These are phyloP conservation scores for Mortierella sp. DNA, from an alignment of 371 early-diverging fungal species.

Conservation along the genomic window DNA sequence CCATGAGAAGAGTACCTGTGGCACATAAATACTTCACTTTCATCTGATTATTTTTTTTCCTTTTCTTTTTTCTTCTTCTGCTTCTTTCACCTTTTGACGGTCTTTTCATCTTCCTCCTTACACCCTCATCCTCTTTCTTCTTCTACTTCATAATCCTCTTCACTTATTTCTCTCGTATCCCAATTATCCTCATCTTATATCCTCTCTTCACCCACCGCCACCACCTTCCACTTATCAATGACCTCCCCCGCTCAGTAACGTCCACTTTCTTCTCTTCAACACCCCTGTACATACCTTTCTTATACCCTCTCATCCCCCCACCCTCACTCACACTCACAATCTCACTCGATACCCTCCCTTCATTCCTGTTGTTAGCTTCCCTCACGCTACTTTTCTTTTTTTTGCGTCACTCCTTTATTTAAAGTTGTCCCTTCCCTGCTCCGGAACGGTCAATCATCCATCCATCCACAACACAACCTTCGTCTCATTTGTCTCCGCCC, in stretches of 20 bases:
- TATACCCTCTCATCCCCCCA: neutral
- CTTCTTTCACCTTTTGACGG: slow-evolving; percentile 2
- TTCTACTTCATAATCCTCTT: neutral
- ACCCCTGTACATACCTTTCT: slow-evolving; percentile 17
- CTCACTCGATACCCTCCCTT: neutral
- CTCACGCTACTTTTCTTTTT: neutral
- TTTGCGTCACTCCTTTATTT: neutral
- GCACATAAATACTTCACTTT: neutral
- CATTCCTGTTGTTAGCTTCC: neutral
- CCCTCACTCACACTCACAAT: neutral
- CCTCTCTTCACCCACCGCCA: neutral
- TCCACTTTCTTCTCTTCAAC: slow-evolving; percentile 12
- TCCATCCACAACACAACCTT: neutral
- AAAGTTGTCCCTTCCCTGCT: neutral
- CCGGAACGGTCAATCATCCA: neutral
- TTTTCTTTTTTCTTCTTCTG: neutral
- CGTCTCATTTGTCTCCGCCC: neutral
- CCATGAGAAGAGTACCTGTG: neutral
- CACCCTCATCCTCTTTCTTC: neutral
- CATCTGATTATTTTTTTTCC: neutral
- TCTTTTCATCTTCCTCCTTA: neutral
- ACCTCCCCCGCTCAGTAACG: neutral
- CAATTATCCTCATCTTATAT: neutral
- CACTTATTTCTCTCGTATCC: neutral
- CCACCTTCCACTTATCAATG: neutral